phyloP scores from a whole-genome alignment of 2,329 filamentous ascomycete genomes.

The Fusarium pseudoanthophilum region DNA sequence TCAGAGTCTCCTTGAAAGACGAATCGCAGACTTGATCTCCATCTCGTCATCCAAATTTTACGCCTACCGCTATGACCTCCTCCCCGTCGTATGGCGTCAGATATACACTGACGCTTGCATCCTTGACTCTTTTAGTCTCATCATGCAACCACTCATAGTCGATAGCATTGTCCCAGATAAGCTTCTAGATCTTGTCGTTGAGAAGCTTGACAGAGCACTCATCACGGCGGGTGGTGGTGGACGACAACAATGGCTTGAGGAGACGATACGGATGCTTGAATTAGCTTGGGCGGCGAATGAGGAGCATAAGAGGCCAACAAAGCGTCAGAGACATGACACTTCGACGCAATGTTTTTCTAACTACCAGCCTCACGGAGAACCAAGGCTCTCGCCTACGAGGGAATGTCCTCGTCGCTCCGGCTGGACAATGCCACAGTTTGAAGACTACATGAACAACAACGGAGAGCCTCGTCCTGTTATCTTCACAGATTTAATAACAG shows the following conservation, averaged over 20 bases:
- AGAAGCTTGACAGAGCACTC: conserved; percentile 77
- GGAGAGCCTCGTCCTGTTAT: conserved; percentile 70
- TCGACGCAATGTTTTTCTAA: conserved; percentile 40
- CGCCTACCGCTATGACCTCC: conserved; percentile 72
- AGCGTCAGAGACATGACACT: conserved; percentile 30
- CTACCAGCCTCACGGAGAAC: conserved; percentile 46
- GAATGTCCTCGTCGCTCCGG: conserved; percentile 47
- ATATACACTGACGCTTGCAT: conserved; percentile 78
- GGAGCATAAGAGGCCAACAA: conserved; percentile 33
- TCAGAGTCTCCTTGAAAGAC: conserved; percentile 48
- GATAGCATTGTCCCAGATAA: conserved; percentile 19
- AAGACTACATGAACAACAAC: conserved; percentile 64
- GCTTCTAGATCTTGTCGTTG: conserved; percentile 67
- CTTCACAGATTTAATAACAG: conserved; percentile 68
- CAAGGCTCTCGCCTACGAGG: conserved; percentile 35
- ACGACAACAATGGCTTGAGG: conserved; percentile 60
- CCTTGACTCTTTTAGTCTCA: conserved; percentile 63
- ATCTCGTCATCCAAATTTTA: conserved; percentile 75
- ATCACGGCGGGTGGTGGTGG: conserved; percentile 77
- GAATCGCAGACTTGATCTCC: conserved; percentile 66
- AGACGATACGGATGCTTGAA: conserved; percentile 58
- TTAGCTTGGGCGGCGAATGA: conserved; percentile 35
- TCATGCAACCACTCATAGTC: conserved; percentile 35
- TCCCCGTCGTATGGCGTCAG: conserved; percentile 75
- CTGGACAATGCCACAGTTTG: conserved; percentile 69